Conservation (phyloP, 2,329 filamentous ascomycete genomes). For the Thelonectria rubi region DNA sequence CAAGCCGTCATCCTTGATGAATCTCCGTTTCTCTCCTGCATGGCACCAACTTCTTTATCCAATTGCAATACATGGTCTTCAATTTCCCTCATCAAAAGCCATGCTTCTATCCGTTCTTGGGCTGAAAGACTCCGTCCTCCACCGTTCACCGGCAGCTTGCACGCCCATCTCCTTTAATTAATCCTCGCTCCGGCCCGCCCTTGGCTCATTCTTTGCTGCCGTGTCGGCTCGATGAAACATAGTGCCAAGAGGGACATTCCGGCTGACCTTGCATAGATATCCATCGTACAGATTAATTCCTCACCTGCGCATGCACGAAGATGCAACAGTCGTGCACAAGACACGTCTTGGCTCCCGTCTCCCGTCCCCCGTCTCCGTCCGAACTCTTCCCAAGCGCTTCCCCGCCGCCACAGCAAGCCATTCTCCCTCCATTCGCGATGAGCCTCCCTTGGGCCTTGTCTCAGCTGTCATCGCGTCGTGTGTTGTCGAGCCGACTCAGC, state of each 20-base stretch:
- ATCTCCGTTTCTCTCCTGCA: constrained; percentile 9
- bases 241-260: background rate
- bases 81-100: constrained; percentile 7
- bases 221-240: background rate
- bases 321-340: background rate
- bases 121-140: constrained; percentile 14
- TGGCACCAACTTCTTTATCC: constrained; percentile 15
- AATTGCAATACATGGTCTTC: constrained; percentile 37
- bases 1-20: no score
- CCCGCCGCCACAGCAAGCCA: background rate
- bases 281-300: background rate
- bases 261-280: background rate
- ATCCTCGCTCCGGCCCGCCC: constrained; percentile 17
- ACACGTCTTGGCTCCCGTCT: background rate
- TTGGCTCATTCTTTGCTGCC: constrained; percentile 5
- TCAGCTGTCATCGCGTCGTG: background rate
- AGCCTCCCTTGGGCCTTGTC: constrained; percentile 2
- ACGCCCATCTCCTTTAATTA: constrained; percentile 11
- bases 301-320: constrained; percentile 7
- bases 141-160: constrained; percentile 36
- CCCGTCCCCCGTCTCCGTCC: background rate
- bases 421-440: background rate
- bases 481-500: constrained; percentile 10
- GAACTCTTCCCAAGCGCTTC: background rate
- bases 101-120: constrained; percentile 5